phyloP scores from a whole-genome alignment of 805 yeast species.

The Blastobotrys americana region DNA sequence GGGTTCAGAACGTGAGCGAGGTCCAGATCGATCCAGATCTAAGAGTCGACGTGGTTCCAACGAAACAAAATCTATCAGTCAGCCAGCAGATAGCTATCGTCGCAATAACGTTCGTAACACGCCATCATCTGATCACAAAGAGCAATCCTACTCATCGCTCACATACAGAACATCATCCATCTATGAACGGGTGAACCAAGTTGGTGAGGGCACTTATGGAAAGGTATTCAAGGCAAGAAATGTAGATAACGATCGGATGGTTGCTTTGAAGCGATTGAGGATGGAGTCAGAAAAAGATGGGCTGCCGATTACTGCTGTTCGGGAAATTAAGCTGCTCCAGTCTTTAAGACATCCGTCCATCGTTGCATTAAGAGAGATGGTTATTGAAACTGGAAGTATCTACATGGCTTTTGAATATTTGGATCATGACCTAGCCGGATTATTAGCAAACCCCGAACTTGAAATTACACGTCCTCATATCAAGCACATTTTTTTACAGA shows the following conservation, averaged over 20 bases:
- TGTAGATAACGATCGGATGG: conserved; percentile 54
- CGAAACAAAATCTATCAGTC: too few relatives aligned
- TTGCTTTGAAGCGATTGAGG: conserved; percentile 81
- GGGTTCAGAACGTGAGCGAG: too few relatives aligned
- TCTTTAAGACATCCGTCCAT: conserved; percentile 75
- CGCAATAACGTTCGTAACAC: too few relatives aligned
- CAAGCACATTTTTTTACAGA: conserved; percentile 71
- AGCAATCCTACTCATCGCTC: too few relatives aligned
- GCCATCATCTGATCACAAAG: too few relatives aligned
- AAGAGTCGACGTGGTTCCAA: too few relatives aligned
- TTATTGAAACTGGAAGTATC: conserved; percentile 67
- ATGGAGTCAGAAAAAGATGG: conserved; percentile 89
- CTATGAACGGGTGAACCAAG: conserved; percentile 76
- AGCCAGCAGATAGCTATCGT: too few relatives aligned
- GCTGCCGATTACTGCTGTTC: conserved; percentile 88
- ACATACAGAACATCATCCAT: conserved; percentile 6
- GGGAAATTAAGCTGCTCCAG: conserved; percentile 84
- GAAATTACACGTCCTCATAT: conserved; percentile 56
- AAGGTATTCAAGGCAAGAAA: conserved; percentile 87
- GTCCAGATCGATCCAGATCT: too few relatives aligned
- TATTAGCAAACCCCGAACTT: conserved; percentile 69
- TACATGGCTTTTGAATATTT: conserved; percentile 91
- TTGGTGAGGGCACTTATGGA: conserved; percentile 99
- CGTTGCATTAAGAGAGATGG: conserved; percentile 78
- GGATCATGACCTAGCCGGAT: conserved; percentile 88